phyloP scores from a whole-genome alignment of 768 basidiomycete genomes.

The Xerocomellus amylosporus region DNA sequence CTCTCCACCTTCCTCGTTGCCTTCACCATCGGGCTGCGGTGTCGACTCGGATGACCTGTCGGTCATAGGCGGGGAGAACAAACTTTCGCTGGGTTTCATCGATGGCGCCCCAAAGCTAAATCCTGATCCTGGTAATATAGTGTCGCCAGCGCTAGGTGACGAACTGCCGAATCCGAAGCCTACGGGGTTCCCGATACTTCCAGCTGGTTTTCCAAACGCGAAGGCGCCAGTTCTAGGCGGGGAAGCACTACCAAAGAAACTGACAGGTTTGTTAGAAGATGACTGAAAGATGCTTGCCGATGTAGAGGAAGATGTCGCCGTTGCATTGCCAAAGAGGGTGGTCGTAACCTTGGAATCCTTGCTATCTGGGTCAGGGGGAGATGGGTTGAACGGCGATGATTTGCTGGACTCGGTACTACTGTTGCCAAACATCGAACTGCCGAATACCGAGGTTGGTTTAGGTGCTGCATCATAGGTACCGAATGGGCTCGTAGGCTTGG shows the following conservation, averaged over 20 bases:
- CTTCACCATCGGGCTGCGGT: slow-evolving; percentile 26
- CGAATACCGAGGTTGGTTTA: slow-evolving; percentile 28
- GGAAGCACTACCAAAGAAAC: slow-evolving; percentile 31
- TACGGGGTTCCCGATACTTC: slow-evolving; percentile 61
- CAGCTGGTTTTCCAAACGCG: slow-evolving; percentile 34
- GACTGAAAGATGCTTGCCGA: slow-evolving; percentile 21
- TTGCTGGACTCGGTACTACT: slow-evolving; percentile 15
- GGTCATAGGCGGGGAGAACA: slow-evolving; percentile 27
- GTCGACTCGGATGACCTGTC: slow-evolving; percentile 32
- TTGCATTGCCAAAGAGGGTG: slow-evolving; percentile 21
- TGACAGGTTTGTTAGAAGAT: slow-evolving; percentile 24
- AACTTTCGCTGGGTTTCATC: slow-evolving; percentile 21
- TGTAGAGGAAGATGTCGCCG: slow-evolving; percentile 9
- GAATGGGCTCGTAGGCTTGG: slow-evolving; percentile 19
- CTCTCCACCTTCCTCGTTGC: slow-evolving; percentile 28
- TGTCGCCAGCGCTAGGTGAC: slow-evolving; percentile 19
- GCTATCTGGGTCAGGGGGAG: slow-evolving; percentile 4
- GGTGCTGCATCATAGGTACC: slow-evolving; percentile 17
- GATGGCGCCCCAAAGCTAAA: slow-evolving; percentile 26
- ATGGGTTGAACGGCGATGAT: slow-evolving; percentile 8
- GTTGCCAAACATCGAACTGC: slow-evolving; percentile 25
- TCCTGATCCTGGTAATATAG: slow-evolving; percentile 11
- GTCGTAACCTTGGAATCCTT: slow-evolving; percentile 15
- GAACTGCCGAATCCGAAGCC: slow-evolving; percentile 49
- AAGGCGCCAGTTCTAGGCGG: slow-evolving; percentile 25